Percentiles rank a stretch among this genome's conserved stretches.
Conservation (phyloP, 441 rosid species). For the Pelargonium citronellum region DNA sequence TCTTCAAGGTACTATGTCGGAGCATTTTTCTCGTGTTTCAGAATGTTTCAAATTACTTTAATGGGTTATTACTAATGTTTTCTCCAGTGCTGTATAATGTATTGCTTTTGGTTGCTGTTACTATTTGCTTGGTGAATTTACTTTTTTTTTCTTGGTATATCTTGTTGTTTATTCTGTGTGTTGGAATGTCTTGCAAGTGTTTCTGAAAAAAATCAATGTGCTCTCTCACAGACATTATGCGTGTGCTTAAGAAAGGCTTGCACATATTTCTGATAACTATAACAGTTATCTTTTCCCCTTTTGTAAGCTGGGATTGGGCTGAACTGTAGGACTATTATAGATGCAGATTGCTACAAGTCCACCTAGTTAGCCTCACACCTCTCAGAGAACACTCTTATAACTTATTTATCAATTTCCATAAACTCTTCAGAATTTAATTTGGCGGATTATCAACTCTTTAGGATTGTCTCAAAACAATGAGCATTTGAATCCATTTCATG, state of each 20-base stretch:
- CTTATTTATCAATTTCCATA: no score
- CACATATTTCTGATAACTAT: neutral
- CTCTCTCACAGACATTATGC: neutral
- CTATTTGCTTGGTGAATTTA: neutral
- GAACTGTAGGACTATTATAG: neutral
- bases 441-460: no score
- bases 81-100: neutral
- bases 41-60: neutral
- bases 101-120: neutral
- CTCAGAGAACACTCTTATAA: neutral
- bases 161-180: neutral
- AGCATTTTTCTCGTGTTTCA: neutral
- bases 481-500: no score
- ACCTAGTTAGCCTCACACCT: neutral
- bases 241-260: neutral
- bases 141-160: neutral
- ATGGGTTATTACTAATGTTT: neutral
- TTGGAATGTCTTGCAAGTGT: neutral
- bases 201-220: neutral
- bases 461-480: no score
- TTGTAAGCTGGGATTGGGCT: neutral
- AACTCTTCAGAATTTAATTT: no score
- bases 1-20: slow-evolving; percentile 45
- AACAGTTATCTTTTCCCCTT: neutral
- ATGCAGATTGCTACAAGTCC: neutral